phyloP scores from a whole-genome alignment of 2,329 filamentous ascomycete genomes.

The Eurotiales sp. region DNA sequence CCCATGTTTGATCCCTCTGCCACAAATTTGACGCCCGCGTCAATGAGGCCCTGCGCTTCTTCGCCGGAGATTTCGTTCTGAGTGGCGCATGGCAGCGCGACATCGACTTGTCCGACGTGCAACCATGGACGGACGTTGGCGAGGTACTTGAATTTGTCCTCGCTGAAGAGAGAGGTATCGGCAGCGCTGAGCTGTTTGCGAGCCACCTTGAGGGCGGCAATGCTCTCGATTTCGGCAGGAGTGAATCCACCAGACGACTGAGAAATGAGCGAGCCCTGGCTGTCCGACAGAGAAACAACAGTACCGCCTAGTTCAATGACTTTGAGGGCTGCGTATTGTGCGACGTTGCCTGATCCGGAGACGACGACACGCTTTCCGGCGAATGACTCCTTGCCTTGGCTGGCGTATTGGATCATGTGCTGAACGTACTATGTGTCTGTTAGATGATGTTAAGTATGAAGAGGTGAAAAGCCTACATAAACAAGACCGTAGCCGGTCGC shows the following conservation, averaged over 20 bases:
- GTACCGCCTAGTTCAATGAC: conserved; percentile 91
- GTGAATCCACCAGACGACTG: conserved; percentile 63
- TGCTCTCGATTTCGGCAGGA: conserved; percentile 71
- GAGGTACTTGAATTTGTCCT: conserved; percentile 72
- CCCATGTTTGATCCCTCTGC: conserved; percentile 99
- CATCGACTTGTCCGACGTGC: conserved; percentile 83
- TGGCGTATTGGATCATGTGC: conserved; percentile 89
- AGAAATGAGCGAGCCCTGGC: conserved; percentile 74
- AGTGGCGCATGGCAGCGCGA: conserved; percentile 88
- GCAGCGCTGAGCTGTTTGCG: conserved; percentile 73
- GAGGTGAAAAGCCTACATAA: conserved; percentile 56
- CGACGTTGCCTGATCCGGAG: conserved; percentile 95
- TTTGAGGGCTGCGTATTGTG: conserved; percentile 95
- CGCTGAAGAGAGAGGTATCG: conserved; percentile 33
- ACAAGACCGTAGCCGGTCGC: conserved; percentile 94
- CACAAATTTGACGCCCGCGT: conserved; percentile 74
- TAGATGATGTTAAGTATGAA: neutral
- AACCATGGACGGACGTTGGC: conserved; percentile 85
- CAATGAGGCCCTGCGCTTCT: conserved; percentile 79
- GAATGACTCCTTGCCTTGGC: conserved; percentile 74
- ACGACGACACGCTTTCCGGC: conserved; percentile 90
- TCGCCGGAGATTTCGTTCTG: conserved; percentile 96
- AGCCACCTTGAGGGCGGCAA: conserved; percentile 81
- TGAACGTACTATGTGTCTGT: conserved; percentile 63
- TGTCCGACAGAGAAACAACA: conserved; percentile 91